phyloP scores from a whole-genome alignment of 2,329 filamentous ascomycete species.

The Nothopassalora personata region DNA sequence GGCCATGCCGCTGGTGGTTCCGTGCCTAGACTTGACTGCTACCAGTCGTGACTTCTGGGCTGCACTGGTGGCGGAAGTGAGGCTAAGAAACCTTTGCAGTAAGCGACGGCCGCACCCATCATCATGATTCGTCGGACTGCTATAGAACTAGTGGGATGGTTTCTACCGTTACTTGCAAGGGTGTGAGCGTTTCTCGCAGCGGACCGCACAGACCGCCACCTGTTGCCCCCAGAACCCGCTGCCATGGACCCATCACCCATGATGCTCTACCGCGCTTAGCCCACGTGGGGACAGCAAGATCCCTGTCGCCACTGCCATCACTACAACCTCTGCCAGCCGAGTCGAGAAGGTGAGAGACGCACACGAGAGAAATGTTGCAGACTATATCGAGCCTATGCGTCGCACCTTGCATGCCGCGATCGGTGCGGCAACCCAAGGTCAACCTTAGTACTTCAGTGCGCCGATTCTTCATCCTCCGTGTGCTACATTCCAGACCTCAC shows the following conservation, averaged over 20 bases:
- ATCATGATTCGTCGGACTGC: background rate
- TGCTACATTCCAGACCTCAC: background rate
- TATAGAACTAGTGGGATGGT: background rate
- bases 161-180: background rate
- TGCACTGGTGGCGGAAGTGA: too few species aligned
- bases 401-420: background rate
- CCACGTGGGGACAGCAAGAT: background rate
- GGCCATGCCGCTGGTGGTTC: too few species aligned
- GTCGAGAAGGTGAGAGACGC: background rate
- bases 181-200: background rate
- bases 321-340: background rate
- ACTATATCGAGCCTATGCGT: background rate
- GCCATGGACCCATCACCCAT: background rate
- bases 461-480: background rate
- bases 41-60: too few species aligned
- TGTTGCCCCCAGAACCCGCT: background rate
- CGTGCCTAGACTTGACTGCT: too few species aligned
- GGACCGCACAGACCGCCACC: background rate
- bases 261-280: background rate
- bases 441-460: background rate
- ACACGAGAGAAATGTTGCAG: background rate
- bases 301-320: slow-evolving; percentile 3
- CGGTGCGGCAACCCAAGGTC: background rate
- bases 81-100: background rate
- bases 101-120: background rate